These are phyloP conservation scores for Jatropha curcas DNA, from an alignment of 345 rosid species.

Conservation along the genomic window DNA sequence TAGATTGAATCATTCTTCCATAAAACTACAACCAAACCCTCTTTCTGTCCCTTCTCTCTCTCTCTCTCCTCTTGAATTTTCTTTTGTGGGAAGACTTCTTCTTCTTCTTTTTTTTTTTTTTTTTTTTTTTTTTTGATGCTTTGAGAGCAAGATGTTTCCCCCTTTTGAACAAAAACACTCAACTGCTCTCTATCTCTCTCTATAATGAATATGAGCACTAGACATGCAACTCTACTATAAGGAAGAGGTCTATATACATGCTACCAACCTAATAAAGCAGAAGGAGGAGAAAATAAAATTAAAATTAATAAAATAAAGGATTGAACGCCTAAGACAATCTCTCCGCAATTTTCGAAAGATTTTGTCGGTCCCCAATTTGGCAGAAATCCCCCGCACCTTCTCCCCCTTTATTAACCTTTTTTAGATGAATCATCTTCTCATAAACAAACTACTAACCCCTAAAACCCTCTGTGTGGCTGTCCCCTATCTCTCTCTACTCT, in stretches of 20 bases:
- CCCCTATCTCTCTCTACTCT: neutral
- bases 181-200: conserved; percentile 11
- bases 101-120: too few species aligned
- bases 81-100: neutral
- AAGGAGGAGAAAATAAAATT: neutral
- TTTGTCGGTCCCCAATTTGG: conserved; percentile 55
- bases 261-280: conserved; percentile 36
- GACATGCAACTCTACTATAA: conserved; percentile 36
- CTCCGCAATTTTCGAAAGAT: conserved; percentile 38
- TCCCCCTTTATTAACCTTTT: conserved; percentile 15
- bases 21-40: conserved; percentile 9
- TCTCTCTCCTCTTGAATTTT: neutral
- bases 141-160: conserved; percentile 76
- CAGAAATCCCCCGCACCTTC: conserved; percentile 27
- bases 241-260: neutral
- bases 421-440: conserved; percentile 12
- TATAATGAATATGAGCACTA: conserved; percentile 30
- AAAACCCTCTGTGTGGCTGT: too few species aligned
- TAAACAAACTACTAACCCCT: conserved; percentile 5
- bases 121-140: too few species aligned
- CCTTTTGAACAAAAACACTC: conserved; percentile 36
- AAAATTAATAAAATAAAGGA: neutral
- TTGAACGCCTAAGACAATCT: conserved; percentile 24
- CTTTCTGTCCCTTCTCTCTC: neutral
- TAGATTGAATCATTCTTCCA: conserved; percentile 16